Conservation (phyloP, 331 rosid species). For the Acacia concinna region DNA sequence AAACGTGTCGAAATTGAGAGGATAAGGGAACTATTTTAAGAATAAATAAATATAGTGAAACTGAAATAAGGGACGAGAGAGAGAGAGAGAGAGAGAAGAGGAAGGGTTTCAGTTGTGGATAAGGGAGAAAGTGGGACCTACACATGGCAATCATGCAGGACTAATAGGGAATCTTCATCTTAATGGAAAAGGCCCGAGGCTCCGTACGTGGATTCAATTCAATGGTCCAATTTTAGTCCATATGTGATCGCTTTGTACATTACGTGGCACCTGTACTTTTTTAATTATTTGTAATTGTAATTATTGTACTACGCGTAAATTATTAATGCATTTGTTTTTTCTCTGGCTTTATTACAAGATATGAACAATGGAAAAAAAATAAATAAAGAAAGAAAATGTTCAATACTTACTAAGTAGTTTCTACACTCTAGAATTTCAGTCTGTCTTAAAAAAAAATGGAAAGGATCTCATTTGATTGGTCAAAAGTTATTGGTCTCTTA, state of each 20-base stretch:
- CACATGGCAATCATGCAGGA: conserved; percentile 12
- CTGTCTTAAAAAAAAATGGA: no score
- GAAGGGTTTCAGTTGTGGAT: neutral
- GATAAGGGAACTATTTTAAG: conserved; percentile 1
- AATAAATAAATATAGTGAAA: neutral
- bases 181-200: neutral
- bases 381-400: no score
- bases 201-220: neutral
- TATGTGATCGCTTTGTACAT: neutral
- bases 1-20: neutral
- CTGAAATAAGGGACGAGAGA: neutral
- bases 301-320: neutral
- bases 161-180: neutral
- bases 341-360: neutral
- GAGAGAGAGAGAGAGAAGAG: neutral
- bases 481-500: no score
- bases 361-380: no score
- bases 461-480: neutral
- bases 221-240: neutral
- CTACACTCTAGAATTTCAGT: no score
- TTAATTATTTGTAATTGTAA: neutral
- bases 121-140: neutral
- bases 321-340: neutral
- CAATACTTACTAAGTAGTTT: no score
- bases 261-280: neutral